A percentile compares a stretch with the other conserved stretches of the same genome.
Evolutionary conservation across 2,329 filamentous ascomycete genomes (phyloP).

Genomic region (Aspergillus udagawae): DNA sequence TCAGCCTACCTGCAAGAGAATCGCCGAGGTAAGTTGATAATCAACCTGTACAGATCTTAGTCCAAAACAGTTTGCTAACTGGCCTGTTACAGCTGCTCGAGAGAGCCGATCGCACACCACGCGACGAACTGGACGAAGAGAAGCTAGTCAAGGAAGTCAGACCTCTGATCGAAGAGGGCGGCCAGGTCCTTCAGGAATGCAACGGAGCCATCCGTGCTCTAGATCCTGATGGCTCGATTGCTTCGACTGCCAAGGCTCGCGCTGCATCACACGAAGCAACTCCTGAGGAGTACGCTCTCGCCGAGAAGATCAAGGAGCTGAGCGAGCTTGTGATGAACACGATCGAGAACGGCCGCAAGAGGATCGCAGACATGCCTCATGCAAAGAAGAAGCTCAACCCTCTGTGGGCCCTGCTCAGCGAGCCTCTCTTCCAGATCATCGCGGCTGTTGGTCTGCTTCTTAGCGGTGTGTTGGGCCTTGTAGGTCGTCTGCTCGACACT

Average conservation of each 20-base stretch:
- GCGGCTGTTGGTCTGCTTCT: conserved; percentile 81
- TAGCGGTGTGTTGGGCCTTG: conserved; percentile 76
- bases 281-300: conserved; percentile 78
- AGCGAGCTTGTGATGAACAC: conserved; percentile 75
- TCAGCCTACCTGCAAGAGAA: conserved; percentile 80
- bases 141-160: conserved; percentile 80
- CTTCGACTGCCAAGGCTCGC: conserved; percentile 79
- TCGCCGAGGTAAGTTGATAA: conserved; percentile 61
- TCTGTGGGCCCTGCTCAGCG: conserved; percentile 67
- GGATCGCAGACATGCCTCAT: conserved; percentile 85
- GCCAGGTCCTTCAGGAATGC: conserved; percentile 75
- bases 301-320: conserved; percentile 79
- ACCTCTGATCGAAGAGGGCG: conserved; percentile 82
- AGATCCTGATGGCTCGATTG: conserved; percentile 83
- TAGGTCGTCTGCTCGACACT: conserved; percentile 74
- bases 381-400: conserved; percentile 94
- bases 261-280: conserved; percentile 69
- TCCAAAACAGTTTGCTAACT: conserved; percentile 6
- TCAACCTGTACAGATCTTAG: conserved; percentile 1
- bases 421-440: conserved; percentile 89
- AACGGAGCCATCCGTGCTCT: conserved; percentile 83
- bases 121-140: conserved; percentile 87
- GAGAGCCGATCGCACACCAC: conserved; percentile 70
- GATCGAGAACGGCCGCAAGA: conserved; percentile 83
- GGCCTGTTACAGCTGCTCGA: conserved; percentile 62